These are phyloP conservation scores for Lignosus rhinocerotis DNA, from an alignment of 1,284 basidiomycete genomes.

Conservation along the genomic window DNA sequence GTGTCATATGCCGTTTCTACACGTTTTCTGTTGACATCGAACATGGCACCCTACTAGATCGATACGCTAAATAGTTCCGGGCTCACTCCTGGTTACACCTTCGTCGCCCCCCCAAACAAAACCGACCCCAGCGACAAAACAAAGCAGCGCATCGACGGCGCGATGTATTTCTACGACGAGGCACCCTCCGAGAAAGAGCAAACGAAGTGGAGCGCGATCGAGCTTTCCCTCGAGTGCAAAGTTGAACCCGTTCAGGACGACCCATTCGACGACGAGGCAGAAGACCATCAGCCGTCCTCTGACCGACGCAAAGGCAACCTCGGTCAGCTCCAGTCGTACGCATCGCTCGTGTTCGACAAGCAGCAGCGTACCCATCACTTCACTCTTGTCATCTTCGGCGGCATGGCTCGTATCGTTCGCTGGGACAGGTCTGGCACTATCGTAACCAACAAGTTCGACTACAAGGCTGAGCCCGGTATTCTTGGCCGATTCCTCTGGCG, in stretches of 20 bases:
- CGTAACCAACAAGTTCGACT: conserved; percentile 10
- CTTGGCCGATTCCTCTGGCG: conserved; percentile 16
- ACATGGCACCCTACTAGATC: too few relatives aligned
- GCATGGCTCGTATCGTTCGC: conserved; percentile 3
- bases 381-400: conserved; percentile 3
- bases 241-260: neutral
- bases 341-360: neutral
- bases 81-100: neutral
- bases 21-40: too few relatives aligned
- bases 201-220: conserved; percentile 4
- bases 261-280: neutral
- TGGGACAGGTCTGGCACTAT: conserved; percentile 11
- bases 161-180: neutral
- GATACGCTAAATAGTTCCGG: too few relatives aligned
- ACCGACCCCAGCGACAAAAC: neutral
- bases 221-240: conserved; percentile 12
- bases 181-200: neutral
- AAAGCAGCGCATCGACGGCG: neutral
- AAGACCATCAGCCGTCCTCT: neutral
- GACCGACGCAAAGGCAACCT: neutral
- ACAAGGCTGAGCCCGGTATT: neutral
- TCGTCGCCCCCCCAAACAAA: neutral
- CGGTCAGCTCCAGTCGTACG: conserved; percentile 2
- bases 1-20: too few relatives aligned
- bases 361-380: conserved; percentile 10